Evolutionary conservation across 331 rosid genomes (phyloP).

Genomic region (Cydonia oblonga): DNA sequence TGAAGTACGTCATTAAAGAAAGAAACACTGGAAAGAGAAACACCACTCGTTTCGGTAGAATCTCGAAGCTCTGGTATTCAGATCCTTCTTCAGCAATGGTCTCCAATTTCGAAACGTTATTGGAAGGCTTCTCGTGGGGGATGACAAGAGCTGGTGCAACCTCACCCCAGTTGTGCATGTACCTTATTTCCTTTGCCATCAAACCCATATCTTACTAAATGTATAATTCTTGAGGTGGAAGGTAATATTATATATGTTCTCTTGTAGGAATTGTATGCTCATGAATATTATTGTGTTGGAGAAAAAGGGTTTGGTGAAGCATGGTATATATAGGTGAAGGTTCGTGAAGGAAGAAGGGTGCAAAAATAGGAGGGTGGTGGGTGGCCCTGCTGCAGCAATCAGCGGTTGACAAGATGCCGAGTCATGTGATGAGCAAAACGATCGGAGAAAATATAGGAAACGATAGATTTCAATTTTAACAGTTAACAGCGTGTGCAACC

Average conservation of each 20-base stretch:
- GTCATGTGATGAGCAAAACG: not conserved
- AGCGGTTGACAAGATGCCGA: not conserved
- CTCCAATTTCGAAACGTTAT: conserved; percentile 10
- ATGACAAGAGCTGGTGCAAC: conserved; percentile 7
- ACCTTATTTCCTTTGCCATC: conserved; percentile 8
- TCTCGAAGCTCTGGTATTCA: not conserved
- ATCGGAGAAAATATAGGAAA: conserved; percentile 1
- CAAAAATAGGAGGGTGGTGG: not conserved
- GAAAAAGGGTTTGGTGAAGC: not conserved
- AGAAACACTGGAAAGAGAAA: not conserved
- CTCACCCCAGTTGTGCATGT: conserved; percentile 5
- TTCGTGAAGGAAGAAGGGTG: not conserved
- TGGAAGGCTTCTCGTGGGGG: conserved; percentile 2
- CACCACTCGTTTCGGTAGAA: not conserved
- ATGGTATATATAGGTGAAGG: not conserved
- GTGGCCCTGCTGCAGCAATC: not conserved
- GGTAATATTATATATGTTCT: not conserved
- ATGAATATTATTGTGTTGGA: not conserved
- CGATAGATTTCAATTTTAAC: not conserved
- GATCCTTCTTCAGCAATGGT: conserved; percentile 16
- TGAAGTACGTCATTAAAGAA: not conserved
- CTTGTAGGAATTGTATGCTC: not conserved
- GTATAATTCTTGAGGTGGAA: not conserved
- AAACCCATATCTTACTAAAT: not conserved
- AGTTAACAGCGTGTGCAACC: not conserved